A percentile compares a stretch with the other conserved stretches of the same genome.
Conservation (phyloP, 768 basidiomycete genomes). For the Guyanaporus albipodus region DNA sequence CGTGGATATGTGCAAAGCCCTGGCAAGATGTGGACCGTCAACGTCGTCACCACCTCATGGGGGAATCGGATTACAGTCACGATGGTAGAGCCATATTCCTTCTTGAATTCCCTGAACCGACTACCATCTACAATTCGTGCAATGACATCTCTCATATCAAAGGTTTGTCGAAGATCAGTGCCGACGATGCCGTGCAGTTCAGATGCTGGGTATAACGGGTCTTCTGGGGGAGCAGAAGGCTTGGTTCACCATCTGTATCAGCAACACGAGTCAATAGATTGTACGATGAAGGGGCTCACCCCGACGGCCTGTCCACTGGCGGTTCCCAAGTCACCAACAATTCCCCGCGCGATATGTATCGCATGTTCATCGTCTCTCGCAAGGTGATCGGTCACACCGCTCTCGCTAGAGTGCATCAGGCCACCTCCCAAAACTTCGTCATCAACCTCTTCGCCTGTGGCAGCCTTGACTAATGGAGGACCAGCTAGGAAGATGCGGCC, state of each 20-base stretch:
- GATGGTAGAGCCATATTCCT: constrained; percentile 88
- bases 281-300: constrained; percentile 38
- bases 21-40: constrained; percentile 26
- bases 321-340: constrained; percentile 73
- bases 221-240: constrained; percentile 60
- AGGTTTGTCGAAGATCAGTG: constrained; percentile 80
- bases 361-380: constrained; percentile 85
- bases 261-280: constrained; percentile 1
- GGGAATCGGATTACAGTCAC: constrained; percentile 58
- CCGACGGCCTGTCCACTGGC: constrained; percentile 47
- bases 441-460: constrained; percentile 89
- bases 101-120: constrained; percentile 92
- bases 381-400: constrained; percentile 87
- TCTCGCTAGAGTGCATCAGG: constrained; percentile 86
- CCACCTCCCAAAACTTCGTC: constrained; percentile 91
- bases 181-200: constrained; percentile 92
- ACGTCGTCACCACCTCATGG: background rate
- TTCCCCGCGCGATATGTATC: constrained; percentile 69
- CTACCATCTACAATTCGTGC: constrained; percentile 90
- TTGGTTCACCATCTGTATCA: constrained; percentile 26
- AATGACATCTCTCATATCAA: constrained; percentile 94
- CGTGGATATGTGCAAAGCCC: constrained; percentile 89
- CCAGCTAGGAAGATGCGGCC: constrained; percentile 94
- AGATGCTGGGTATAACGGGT: constrained; percentile 71
- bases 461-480: constrained; percentile 91